phyloP scores from a whole-genome alignment of 371 early-diverging fungal species.

The Syncephalastrum contaminatum region DNA sequence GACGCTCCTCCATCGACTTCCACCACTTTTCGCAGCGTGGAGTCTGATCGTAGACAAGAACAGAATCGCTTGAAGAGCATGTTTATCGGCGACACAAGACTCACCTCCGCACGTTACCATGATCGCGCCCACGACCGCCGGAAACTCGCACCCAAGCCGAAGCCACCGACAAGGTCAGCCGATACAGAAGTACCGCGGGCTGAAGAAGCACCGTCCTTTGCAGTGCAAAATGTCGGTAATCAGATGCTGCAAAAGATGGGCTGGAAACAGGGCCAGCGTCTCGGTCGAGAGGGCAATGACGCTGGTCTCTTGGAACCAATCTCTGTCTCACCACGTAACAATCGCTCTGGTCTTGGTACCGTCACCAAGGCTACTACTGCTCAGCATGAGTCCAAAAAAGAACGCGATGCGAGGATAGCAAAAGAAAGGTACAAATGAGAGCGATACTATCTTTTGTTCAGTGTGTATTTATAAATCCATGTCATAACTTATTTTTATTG shows the following conservation, averaged over 20 bases:
- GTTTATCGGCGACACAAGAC: no score
- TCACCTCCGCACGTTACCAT: neutral
- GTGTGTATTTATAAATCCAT: no score
- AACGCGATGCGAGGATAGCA: no score
- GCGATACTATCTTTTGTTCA: no score
- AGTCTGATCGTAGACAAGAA: conserved; percentile 9
- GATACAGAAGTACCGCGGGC: neutral
- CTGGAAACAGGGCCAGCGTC: conserved; percentile 40
- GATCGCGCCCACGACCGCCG: conserved; percentile 12
- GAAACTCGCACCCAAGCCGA: neutral
- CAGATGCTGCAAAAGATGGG: conserved; percentile 41
- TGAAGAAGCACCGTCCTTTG: neutral
- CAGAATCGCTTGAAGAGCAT: neutral
- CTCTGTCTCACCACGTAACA: conserved; percentile 8
- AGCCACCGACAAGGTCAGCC: neutral
- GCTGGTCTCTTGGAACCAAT: conserved; percentile 32
- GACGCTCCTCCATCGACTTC: neutral
- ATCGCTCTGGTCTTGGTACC: conserved; percentile 23
- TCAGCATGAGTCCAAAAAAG: no score
- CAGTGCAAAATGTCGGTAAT: conserved; percentile 25
- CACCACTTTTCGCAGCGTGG: neutral
- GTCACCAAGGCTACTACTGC: no score
- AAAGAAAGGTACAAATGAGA: no score
- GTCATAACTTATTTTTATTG: no score
- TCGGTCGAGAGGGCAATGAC: conserved; percentile 24